Evolutionary conservation across 1,139 yeast species (phyloP), one percentile per base, ranked within the genome.

Genomic region (Pneumocystis sp.): DNA sequence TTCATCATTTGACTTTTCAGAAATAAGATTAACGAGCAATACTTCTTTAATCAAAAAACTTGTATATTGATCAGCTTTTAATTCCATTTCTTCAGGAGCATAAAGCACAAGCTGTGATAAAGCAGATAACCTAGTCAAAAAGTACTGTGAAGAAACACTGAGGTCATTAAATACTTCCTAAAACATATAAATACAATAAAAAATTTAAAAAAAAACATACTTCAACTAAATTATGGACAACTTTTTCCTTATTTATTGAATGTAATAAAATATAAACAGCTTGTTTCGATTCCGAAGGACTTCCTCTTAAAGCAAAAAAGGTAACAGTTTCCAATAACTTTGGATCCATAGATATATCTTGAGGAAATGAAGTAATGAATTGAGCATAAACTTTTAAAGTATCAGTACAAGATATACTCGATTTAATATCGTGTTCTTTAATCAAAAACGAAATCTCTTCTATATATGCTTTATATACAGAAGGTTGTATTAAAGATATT

Each of bases 221-320:
- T 31, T 35, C 19, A 42, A 61, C n/a, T 59, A 39, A 79, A 1
- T 62, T 31, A 44, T 8, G 64, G 19, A n/a, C 19, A 63, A 31
- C 68, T 3, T 76, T 72, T 56, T 80, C 82, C 59, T 69, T 69
- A 59, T 79, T 79, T 61, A 77, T 76, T 1, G 78, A 74, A 39
- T 82, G 76, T 42, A 82, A 75, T n/a, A 88, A 71, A 8, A 87
- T 77, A 71, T 83, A 85, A 10, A 84, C 76, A 0, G 91, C 81
- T 72, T 85, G 87, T 71, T 81, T 83, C 0, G 93, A 87, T 70
- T 86, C 89, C 15, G 72, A 68, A 0, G 89, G 83, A 0, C 82
- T 75, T 0, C 95, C 95, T 1, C 72, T 70, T 0, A 77, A 67
- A 0, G 87, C 81, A 50, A 85, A 74, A 1, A 75, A 73, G 63